Base-by-base conservation (phyloP, 1,139 yeast genomes). In the Scheffersomyces quercinus region DNA sequence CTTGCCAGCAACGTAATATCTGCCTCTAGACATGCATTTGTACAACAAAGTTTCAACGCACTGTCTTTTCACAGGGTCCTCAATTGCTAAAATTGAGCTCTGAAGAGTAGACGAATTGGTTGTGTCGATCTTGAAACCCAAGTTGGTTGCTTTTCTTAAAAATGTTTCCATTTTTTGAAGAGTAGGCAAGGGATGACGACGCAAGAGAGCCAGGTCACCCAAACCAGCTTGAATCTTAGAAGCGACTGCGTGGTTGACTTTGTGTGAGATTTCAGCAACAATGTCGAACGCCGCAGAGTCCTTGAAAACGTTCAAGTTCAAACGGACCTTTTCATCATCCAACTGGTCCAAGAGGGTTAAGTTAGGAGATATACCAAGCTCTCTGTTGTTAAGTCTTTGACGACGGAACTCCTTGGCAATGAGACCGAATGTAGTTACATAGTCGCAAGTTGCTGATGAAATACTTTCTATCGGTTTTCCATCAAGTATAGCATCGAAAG, bases 101-200 rank as follows among this genome's bases (percentile, higher is more conserved):
- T 88, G 86, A 48, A 93, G 75, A 2, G 89, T 76, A 1, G 89
- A 84, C 0, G 95, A 76, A 20, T 84, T 79, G 2, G 89, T 75
- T 1, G 95, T 82, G 59, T 91, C 97, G 47, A 91, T 74, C 15
- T 78, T 73, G 51, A 83, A 73, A 2, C 88, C 89, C 47, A 88
- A 76, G 49, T 82, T 74, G 13, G 79, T 70, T 32, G 89, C 82
- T 53, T 83, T 87, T 51, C 83, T 77, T 37, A 84, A 83, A 60
- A 93, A 87, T 1, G 88, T 79, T 58, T 89, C 95, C 68, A 91
- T 75, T 59, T 90, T 88, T 41, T 85, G 88, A 47, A 85, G 72
- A 3, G 95, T 82, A 30, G 99, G 98, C 52, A 85, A 81, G 5
- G 89, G 77, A 52, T 91, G 96, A 62, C 95, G 88, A 64, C 98